A percentile compares a stretch with the other conserved stretches of the same genome.
Evolutionary conservation across 1,284 basidiomycete species (phyloP).

Genomic region (Microbotryum lychnidis-dioicae): DNA sequence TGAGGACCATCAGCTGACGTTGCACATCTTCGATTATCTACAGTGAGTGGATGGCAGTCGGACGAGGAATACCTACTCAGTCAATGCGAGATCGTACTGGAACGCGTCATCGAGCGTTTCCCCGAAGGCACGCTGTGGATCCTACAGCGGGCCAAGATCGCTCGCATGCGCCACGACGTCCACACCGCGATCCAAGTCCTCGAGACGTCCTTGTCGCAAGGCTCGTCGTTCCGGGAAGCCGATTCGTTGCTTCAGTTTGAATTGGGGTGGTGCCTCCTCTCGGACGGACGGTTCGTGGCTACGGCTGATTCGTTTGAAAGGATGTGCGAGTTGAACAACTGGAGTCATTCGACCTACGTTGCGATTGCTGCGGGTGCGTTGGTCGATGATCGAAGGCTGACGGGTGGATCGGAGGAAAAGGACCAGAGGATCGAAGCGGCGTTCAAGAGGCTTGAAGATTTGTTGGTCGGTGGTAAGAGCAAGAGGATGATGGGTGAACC

Average conservation of each 20-base stretch:
- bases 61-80: constrained; percentile 24
- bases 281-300: constrained; percentile 21
- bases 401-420: constrained; percentile 10
- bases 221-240: constrained; percentile 30
- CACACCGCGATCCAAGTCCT: constrained; percentile 23
- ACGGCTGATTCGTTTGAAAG: constrained; percentile 22
- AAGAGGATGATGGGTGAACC: constrained; percentile 31
- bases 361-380: constrained; percentile 27
- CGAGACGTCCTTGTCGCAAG: constrained; percentile 12
- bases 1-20: not conserved
- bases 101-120: constrained; percentile 20
- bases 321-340: constrained; percentile 31
- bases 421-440: constrained; percentile 10
- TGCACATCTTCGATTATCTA: no score
- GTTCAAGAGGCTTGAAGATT: constrained; percentile 19
- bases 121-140: constrained; percentile 33
- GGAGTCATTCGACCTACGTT: constrained; percentile 32
- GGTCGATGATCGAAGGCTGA: constrained; percentile 17
- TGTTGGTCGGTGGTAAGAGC: constrained; percentile 9
- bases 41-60: constrained; percentile 33
- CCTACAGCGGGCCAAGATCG: constrained; percentile 31
- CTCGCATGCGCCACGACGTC: constrained; percentile 18
- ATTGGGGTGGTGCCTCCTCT: constrained; percentile 31
- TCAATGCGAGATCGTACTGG: constrained; percentile 12
- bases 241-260: constrained; percentile 34